Percentiles rank a stretch among this genome's conserved stretches.
Evolutionary conservation across 2,329 filamentous ascomycete species (phyloP).

Genomic region (Colletotrichum sp.): DNA sequence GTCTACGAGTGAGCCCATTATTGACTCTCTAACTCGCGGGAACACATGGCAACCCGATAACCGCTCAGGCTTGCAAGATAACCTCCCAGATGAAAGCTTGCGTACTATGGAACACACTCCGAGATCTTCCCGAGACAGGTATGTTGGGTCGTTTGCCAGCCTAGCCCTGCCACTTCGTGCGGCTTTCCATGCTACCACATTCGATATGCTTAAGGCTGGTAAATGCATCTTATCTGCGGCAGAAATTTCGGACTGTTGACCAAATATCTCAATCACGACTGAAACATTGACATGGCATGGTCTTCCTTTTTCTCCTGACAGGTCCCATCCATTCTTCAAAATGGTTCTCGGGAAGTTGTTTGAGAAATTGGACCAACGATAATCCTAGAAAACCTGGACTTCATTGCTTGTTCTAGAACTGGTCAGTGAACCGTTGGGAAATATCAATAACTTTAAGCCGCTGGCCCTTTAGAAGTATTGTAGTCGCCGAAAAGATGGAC

Average conservation of each 20-base stretch:
- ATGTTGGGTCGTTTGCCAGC: neutral
- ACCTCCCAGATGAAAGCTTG: neutral
- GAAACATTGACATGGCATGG: neutral
- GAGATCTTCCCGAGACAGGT: neutral
- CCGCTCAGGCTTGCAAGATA: neutral
- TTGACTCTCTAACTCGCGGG: neutral
- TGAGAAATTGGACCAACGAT: neutral
- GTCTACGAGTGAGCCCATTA: neutral
- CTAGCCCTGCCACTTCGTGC: neutral
- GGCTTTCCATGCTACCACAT: neutral
- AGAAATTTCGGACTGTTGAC: neutral
- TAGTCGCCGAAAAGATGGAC: neutral
- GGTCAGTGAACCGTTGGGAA: neutral
- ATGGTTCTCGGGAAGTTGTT: neutral
- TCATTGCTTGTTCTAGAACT: neutral
- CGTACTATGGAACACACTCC: neutral
- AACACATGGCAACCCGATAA: neutral
- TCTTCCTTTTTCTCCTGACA: neutral
- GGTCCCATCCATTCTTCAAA: neutral
- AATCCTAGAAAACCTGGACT: accelerated
- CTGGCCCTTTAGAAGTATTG: neutral
- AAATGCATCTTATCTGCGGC: neutral
- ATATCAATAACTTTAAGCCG: accelerated
- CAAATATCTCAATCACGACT: neutral
- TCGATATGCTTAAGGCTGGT: neutral